Evolutionary conservation across 1,284 basidiomycete genomes (phyloP).

Genomic region (Serendipita sp.): DNA sequence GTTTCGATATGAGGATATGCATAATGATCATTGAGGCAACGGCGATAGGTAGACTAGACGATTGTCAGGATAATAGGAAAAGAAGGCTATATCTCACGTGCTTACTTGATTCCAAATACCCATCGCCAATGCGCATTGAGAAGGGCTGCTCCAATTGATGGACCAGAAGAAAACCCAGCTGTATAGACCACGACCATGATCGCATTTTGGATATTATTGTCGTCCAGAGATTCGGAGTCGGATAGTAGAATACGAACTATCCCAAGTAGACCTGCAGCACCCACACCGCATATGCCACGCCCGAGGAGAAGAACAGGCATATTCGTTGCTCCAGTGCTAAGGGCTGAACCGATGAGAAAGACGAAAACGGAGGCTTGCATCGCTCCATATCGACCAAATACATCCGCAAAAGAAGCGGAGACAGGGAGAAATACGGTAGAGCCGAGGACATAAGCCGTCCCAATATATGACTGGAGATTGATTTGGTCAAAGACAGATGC

Average conservation of each 20-base stretch:
- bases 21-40: constrained; percentile 25
- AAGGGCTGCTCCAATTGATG: constrained; percentile 32
- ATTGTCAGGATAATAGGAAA: constrained; percentile 14
- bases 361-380: constrained; percentile 30
- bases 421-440: constrained; percentile 37
- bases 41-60: constrained; percentile 20
- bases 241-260: constrained; percentile 31
- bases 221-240: constrained; percentile 29
- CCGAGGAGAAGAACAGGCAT: constrained; percentile 33
- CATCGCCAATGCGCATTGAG: constrained; percentile 31
- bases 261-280: constrained; percentile 32
- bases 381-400: constrained; percentile 33
- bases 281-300: constrained; percentile 31
- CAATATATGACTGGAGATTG: constrained; percentile 33
- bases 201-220: constrained; percentile 30
- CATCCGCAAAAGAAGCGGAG: constrained; percentile 34
- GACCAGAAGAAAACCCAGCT: constrained; percentile 31
- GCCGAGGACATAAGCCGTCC: constrained; percentile 30
- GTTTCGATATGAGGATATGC: constrained; percentile 29
- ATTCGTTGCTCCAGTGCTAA: constrained; percentile 31
- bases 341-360: constrained; percentile 32
- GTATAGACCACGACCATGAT: constrained; percentile 30
- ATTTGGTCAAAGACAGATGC: constrained; percentile 35
- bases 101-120: constrained; percentile 42
- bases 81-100: background rate